These are phyloP conservation scores for Nitzschia palea DNA, from an alignment of 108 stramenopile species.

Conservation along the genomic window DNA sequence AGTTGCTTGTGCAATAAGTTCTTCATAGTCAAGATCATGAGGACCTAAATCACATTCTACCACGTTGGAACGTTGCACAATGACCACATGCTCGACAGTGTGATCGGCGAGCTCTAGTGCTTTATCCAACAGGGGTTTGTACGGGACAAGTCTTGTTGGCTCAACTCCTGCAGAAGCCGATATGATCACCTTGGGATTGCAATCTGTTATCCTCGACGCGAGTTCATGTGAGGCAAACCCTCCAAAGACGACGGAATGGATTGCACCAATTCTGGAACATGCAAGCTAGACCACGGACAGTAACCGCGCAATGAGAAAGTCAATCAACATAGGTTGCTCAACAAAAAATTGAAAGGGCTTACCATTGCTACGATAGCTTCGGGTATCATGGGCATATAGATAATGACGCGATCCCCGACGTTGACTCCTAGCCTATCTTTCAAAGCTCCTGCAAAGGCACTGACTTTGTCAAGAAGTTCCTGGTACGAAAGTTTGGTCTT, in stretches of 20 bases:
- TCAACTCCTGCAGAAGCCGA: slow-evolving; percentile 65
- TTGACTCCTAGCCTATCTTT: slow-evolving; percentile 47
- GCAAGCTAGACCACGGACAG: background rate
- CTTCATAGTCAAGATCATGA: slow-evolving; percentile 45
- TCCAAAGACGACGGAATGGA: slow-evolving; percentile 87
- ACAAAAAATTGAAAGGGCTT: slow-evolving; percentile 71
- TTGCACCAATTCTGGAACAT: slow-evolving; percentile 34
- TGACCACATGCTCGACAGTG: slow-evolving; percentile 41
- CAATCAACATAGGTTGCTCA: background rate
- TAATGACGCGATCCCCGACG: slow-evolving; percentile 70
- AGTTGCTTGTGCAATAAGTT: slow-evolving; percentile 27
- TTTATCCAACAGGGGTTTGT: slow-evolving; percentile 62
- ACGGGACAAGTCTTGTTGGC: slow-evolving; percentile 53
- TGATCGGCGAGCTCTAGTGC: slow-evolving; percentile 58
- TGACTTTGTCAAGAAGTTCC: slow-evolving; percentile 63
- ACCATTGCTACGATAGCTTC: slow-evolving; percentile 79
- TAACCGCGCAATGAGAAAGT: background rate
- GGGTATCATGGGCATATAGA: slow-evolving; percentile 89
- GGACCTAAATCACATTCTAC: slow-evolving; percentile 36
- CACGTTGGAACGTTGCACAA: slow-evolving; percentile 50
- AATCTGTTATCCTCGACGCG: slow-evolving; percentile 65
- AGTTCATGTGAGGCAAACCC: slow-evolving; percentile 80
- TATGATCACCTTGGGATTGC: slow-evolving; percentile 69
- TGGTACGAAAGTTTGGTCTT: slow-evolving; percentile 46
- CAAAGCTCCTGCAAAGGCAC: slow-evolving; percentile 51